Evolutionary conservation across 2,329 filamentous ascomycete species (phyloP).

Genomic region (Monosporascus cannonballus): DNA sequence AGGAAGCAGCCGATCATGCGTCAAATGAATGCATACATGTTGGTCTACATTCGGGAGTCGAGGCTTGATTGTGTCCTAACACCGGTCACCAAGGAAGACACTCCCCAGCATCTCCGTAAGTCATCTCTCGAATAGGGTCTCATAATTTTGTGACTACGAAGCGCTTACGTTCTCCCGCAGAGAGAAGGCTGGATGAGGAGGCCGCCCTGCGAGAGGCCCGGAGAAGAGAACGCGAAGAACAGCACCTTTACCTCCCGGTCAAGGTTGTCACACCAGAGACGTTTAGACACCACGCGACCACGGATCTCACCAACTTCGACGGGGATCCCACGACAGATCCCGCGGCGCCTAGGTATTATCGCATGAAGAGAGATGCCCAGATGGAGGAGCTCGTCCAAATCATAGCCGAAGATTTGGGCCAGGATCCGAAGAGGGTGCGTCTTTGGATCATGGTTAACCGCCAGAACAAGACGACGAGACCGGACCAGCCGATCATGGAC

Average conservation of each 20-base stretch:
- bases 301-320: constrained; percentile 72
- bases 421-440: constrained; percentile 65
- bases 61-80: constrained; percentile 77
- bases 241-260: constrained; percentile 84
- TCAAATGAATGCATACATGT: constrained; percentile 90
- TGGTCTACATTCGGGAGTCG: constrained; percentile 92
- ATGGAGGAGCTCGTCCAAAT: constrained; percentile 67
- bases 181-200: constrained; percentile 75
- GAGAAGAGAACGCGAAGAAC: constrained; percentile 86
- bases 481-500: constrained; percentile 81
- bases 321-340: constrained; percentile 48
- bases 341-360: constrained; percentile 65
- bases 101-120: constrained; percentile 74
- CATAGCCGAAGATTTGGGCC: constrained; percentile 63
- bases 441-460: constrained; percentile 98
- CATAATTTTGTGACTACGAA: not conserved
- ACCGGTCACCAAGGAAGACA: constrained; percentile 68
- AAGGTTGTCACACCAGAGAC: constrained; percentile 76
- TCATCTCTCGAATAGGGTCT: constrained; percentile 16
- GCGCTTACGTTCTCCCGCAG: constrained; percentile 31
- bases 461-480: constrained; percentile 92
- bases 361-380: constrained; percentile 67
- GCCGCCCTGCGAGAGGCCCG: constrained; percentile 67
- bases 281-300: constrained; percentile 75
- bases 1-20: constrained; percentile 56